These are phyloP conservation scores for Cubamyces lactineus DNA, from an alignment of 768 basidiomycete genomes.

Conservation along the genomic window DNA sequence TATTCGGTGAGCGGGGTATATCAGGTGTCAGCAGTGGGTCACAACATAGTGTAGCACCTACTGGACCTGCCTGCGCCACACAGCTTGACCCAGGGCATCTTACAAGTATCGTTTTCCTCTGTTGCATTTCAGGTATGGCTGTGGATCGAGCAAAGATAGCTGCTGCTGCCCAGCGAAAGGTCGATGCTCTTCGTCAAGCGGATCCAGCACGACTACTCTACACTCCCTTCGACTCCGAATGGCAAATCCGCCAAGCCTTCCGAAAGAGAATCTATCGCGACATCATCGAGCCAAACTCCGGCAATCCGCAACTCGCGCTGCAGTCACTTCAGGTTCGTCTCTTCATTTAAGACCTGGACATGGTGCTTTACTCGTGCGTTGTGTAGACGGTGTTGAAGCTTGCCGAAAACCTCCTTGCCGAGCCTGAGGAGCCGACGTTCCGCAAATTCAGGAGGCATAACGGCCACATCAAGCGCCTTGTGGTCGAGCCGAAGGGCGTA, in stretches of 20 bases:
- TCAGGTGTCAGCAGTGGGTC: no score
- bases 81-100: no score
- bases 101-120: no score
- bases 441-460: constrained; percentile 75
- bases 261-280: constrained; percentile 9
- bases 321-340: constrained; percentile 6
- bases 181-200: background rate
- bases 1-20: no score
- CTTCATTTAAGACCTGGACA: background rate
- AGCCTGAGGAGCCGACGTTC: constrained; percentile 69
- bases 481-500: constrained; percentile 70
- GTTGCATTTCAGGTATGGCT: background rate
- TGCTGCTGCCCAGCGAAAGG: background rate
- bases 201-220: constrained; percentile 7
- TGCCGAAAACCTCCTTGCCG: constrained; percentile 67
- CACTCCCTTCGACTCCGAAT: constrained; percentile 11
- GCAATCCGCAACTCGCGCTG: background rate
- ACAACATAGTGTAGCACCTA: no score
- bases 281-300: background rate
- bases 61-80: no score
- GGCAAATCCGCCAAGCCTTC: constrained; percentile 9
- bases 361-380: no score
- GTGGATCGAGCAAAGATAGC: constrained; percentile 3
- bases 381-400: constrained; percentile 62
- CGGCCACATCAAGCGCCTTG: constrained; percentile 55